These are phyloP conservation scores for Aureobasidium vineae DNA, from an alignment of 2,329 filamentous ascomycete genomes.

Conservation along the genomic window DNA sequence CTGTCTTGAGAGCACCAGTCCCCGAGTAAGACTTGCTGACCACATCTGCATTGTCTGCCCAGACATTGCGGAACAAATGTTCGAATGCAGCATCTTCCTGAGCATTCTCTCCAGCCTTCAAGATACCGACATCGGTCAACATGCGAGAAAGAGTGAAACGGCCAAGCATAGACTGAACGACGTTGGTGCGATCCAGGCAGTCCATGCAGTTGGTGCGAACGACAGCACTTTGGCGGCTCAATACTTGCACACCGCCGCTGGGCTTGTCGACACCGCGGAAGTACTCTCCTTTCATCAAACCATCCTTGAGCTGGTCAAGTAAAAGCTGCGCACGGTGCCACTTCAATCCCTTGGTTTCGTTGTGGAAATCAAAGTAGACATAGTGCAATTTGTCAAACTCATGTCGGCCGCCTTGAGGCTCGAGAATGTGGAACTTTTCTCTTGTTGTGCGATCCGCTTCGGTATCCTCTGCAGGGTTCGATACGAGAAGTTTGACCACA, in stretches of 20 bases:
- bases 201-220: conserved; percentile 99
- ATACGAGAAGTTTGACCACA: conserved; percentile 73
- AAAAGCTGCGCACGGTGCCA: conserved; percentile 90
- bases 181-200: conserved; percentile 94
- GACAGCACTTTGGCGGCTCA: conserved; percentile 79
- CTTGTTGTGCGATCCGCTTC: conserved; percentile 63
- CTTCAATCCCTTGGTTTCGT: conserved; percentile 90
- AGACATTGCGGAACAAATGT: conserved; percentile 90
- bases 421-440: conserved; percentile 79
- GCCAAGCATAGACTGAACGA: conserved; percentile 95
- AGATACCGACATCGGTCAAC: conserved; percentile 77
- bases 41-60: conserved; percentile 97
- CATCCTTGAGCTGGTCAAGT: conserved; percentile 75
- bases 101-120: conserved; percentile 73
- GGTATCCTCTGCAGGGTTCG: conserved; percentile 63
- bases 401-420: conserved; percentile 59
- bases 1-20: conserved; percentile 96
- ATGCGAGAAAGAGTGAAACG: conserved; percentile 86
- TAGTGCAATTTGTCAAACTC: conserved; percentile 87
- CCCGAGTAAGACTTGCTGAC: conserved; percentile 92
- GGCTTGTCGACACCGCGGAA: conserved; percentile 90
- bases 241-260: conserved; percentile 73
- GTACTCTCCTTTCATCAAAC: conserved; percentile 77
- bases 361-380: conserved; percentile 98
- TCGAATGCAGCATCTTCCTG: conserved; percentile 81